These are phyloP conservation scores for Microsporum ferrugineum DNA, from an alignment of 2,329 filamentous ascomycete genomes.

Conservation along the genomic window DNA sequence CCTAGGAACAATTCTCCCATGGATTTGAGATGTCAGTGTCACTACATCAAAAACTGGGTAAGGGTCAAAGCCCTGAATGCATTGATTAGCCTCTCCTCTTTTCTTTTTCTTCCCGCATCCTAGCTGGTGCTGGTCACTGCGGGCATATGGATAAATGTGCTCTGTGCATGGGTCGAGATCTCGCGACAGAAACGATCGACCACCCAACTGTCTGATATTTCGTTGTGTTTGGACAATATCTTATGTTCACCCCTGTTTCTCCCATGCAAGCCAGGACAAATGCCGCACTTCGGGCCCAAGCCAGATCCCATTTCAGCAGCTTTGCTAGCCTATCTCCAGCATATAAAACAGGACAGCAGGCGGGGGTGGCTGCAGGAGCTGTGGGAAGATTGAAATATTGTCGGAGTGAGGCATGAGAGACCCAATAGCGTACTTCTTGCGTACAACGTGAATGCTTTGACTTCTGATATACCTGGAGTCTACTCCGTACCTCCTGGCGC, in stretches of 20 bases:
- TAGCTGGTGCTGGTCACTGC: not conserved
- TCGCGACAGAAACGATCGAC: not conserved
- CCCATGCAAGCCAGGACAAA: not conserved
- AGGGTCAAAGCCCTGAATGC: not conserved
- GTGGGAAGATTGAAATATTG: not conserved
- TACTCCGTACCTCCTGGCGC: not conserved
- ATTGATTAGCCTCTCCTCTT: not conserved
- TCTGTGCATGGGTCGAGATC: not conserved
- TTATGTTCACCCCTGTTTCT: not conserved
- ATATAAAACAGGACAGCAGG: not conserved
- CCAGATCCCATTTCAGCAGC: not conserved
- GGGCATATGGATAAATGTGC: not conserved
- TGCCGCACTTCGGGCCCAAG: not conserved
- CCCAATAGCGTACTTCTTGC: not conserved
- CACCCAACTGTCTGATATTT: not conserved
- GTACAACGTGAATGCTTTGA: not conserved
- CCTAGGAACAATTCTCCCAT: not conserved
- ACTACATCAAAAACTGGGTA: not conserved
- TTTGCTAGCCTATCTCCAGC: not conserved
- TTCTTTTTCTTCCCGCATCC: not conserved
- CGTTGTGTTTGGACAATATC: not conserved
- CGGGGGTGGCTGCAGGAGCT: conserved; percentile 1
- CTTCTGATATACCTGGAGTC: not conserved
- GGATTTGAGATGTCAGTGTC: not conserved
- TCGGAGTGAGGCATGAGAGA: not conserved